Percentiles rank a stretch among this genome's conserved stretches.
phyloP scores from a whole-genome alignment of 225 moss, liverwort and hornwort species.

The Lunularia cruciata region DNA sequence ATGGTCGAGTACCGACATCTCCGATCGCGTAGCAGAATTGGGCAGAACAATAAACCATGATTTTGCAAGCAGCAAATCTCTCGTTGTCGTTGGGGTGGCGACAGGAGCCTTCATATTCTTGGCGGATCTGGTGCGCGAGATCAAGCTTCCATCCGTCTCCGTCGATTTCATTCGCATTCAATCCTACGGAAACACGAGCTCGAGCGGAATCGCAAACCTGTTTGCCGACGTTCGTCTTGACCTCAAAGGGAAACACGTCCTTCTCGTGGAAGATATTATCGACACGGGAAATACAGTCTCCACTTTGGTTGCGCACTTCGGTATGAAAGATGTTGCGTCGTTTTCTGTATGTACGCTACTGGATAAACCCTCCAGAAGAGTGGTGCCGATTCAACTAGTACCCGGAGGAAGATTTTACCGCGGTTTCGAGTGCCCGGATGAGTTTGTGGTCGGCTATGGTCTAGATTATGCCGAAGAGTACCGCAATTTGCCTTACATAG shows the following conservation, averaged over 20 bases:
- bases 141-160: constrained; percentile 46
- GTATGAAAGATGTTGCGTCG: constrained; percentile 54
- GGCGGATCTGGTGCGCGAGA: constrained; percentile 60
- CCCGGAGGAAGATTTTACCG: constrained; percentile 54
- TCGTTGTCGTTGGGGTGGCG: constrained; percentile 35
- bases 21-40: background rate
- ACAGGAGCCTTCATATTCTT: constrained; percentile 74
- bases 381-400: constrained; percentile 56
- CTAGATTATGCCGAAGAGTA: constrained; percentile 47
- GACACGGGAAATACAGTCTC: constrained; percentile 72
- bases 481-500: constrained; percentile 44
- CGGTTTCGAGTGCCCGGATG: constrained; percentile 59
- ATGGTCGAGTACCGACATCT: no score
- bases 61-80: background rate
- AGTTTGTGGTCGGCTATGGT: constrained; percentile 51
- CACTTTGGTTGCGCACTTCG: constrained; percentile 57
- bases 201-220: constrained; percentile 60
- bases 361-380: constrained; percentile 55
- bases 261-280: constrained; percentile 73
- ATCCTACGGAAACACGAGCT: constrained; percentile 51
- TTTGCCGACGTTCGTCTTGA: constrained; percentile 65
- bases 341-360: constrained; percentile 63
- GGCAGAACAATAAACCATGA: background rate
- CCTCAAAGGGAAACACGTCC: constrained; percentile 57
- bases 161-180: constrained; percentile 70